These are phyloP conservation scores for Ceratobasidium sp. DNA, from an alignment of 1,284 basidiomycete genomes.

Conservation along the genomic window DNA sequence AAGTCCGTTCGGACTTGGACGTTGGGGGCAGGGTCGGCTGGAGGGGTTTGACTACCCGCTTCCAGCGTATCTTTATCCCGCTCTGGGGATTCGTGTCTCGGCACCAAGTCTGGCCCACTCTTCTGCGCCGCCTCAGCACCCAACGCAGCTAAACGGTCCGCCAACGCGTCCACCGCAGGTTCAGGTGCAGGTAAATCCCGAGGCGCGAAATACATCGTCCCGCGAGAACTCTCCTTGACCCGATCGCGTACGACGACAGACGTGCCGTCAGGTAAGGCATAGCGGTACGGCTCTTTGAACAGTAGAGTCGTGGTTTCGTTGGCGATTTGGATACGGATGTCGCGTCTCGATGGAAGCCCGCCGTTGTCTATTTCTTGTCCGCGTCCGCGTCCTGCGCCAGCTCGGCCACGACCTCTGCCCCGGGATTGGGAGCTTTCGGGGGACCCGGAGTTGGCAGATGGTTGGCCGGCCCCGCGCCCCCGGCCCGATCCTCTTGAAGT, in stretches of 20 bases:
- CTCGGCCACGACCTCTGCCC: constrained; percentile 18
- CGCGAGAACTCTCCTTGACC: constrained; percentile 17
- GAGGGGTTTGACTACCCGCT: not conserved
- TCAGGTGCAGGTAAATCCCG: constrained; percentile 16
- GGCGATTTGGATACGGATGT: constrained; percentile 21
- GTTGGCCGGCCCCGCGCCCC: not conserved
- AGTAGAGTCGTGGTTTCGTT: constrained; percentile 18
- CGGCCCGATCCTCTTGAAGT: not conserved
- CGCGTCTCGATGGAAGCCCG: constrained; percentile 22
- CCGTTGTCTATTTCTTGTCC: constrained; percentile 5
- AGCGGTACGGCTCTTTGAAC: constrained; percentile 32
- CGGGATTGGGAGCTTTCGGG: not conserved
- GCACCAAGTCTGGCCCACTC: constrained; percentile 11
- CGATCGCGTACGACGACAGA: constrained; percentile 33
- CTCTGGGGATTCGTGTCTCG: constrained; percentile 21
- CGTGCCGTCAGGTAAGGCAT: constrained; percentile 17
- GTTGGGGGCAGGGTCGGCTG: constrained; percentile 4
- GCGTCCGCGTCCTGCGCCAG: constrained; percentile 23
- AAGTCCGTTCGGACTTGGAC: constrained; percentile 19
- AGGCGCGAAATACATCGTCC: constrained; percentile 19
- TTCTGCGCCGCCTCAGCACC: not conserved
- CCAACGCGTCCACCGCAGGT: constrained; percentile 10
- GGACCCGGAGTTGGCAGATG: not conserved
- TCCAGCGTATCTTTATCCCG: constrained; percentile 22
- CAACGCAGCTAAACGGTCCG: constrained; percentile 16